phyloP scores from a whole-genome alignment of 345 rosid genomes.

The Hibiscus mutabilis region DNA sequence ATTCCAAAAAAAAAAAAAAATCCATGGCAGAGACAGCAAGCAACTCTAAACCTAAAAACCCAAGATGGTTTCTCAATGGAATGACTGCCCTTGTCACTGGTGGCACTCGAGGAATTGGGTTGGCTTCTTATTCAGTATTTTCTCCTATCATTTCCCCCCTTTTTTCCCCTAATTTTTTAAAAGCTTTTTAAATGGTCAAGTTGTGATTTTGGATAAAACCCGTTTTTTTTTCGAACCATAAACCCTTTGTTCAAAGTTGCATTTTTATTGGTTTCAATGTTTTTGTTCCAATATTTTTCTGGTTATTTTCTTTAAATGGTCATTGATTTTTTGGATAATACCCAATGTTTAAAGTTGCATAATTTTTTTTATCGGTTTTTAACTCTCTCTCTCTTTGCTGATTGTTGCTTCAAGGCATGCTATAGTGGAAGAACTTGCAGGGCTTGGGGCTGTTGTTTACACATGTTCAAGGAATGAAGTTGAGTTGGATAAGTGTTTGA shows the following conservation, averaged over 20 bases:
- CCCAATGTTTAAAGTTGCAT: background rate
- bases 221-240: no score
- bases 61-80: constrained; percentile 69
- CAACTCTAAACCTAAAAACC: constrained; percentile 5
- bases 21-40: constrained; percentile 20
- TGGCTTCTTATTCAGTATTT: background rate
- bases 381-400: no score
- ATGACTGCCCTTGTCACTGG: constrained; percentile 61
- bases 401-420: constrained; percentile 27
- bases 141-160: background rate
- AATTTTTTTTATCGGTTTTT: background rate
- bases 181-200: background rate
- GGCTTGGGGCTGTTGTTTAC: constrained; percentile 47
- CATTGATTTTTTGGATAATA: background rate
- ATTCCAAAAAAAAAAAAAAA: background rate
- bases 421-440: constrained; percentile 53
- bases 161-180: background rate
- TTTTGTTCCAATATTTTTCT: background rate
- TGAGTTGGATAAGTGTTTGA: constrained; percentile 38
- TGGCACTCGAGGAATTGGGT: constrained; percentile 72
- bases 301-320: background rate
- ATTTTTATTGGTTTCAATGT: background rate
- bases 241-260: background rate
- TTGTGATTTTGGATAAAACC: constrained; percentile 4
- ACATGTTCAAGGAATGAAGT: constrained; percentile 46